Percentiles rank a stretch among this genome's conserved stretches.
These are phyloP conservation scores for Globisporangium abappressorium DNA, from an alignment of 352 stramenopile genomes.

Conservation along the genomic window DNA sequence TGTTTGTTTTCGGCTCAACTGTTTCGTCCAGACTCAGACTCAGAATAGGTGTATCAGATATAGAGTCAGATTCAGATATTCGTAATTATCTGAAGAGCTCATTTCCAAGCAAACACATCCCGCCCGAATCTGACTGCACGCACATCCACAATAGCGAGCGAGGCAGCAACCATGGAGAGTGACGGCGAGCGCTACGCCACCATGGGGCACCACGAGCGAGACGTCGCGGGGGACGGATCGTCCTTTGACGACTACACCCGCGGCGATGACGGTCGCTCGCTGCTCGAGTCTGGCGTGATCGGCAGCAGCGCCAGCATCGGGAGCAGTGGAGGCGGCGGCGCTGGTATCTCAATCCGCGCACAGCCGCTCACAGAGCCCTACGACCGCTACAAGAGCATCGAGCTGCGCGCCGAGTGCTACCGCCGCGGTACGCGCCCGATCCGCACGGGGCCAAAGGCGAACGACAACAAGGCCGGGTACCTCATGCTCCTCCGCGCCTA, in stretches of 20 bases:
- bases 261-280: not conserved
- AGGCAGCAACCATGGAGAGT: slow-evolving; percentile 7
- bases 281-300: slow-evolving; percentile 6
- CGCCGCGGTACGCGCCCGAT: slow-evolving; percentile 18
- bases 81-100: not conserved
- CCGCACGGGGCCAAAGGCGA: slow-evolving; percentile 10
- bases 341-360: not conserved
- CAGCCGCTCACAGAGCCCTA: slow-evolving; percentile 19
- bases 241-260: slow-evolving; percentile 5
- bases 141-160: not conserved
- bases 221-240: not conserved
- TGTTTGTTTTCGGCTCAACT: not conserved
- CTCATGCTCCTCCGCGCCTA: slow-evolving; percentile 17
- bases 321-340: not conserved
- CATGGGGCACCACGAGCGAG: not conserved
- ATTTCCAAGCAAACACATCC: not conserved
- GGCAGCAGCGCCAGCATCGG: not conserved
- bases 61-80: not conserved
- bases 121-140: too few species aligned
- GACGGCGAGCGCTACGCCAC: slow-evolving; percentile 8
- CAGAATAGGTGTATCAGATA: not conserved
- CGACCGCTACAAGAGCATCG: slow-evolving; percentile 19
- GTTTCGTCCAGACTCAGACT: not conserved
- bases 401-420: slow-evolving; percentile 27
- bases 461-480: slow-evolving; percentile 27